These are phyloP conservation scores for Chernovozyma aurita DNA, from an alignment of 1,139 yeast species.

Conservation along the genomic window DNA sequence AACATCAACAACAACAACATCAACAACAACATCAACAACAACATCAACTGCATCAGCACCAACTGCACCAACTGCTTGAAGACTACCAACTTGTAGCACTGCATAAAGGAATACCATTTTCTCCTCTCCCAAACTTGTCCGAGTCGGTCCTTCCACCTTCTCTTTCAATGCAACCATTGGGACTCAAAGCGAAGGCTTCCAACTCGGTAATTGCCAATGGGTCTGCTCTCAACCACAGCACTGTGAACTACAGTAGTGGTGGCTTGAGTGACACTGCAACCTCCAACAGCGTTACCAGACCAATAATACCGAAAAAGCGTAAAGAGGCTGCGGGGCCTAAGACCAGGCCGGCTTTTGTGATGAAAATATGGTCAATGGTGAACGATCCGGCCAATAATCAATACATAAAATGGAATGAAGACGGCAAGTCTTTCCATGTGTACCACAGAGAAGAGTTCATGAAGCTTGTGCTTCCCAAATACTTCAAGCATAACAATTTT, in stretches of 20 bases:
- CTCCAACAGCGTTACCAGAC: background rate
- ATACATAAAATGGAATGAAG: conserved; percentile 78
- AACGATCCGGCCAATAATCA: conserved; percentile 69
- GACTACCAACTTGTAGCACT: background rate
- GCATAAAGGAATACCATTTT: background rate
- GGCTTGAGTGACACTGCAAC: background rate
- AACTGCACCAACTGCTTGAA: background rate
- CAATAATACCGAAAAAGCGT: conserved; percentile 4
- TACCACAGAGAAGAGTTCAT: conserved; percentile 83
- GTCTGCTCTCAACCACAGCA: background rate
- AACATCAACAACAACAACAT: background rate
- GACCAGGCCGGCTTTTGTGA: conserved; percentile 78
- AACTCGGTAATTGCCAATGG: background rate
- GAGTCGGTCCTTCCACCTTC: background rate
- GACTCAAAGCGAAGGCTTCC: background rate
- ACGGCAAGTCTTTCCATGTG: conserved; percentile 83
- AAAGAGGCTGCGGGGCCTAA: conserved; percentile 36
- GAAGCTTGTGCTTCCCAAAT: conserved; percentile 76
- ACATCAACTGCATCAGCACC: background rate
- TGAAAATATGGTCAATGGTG: conserved; percentile 93
- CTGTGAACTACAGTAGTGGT: background rate
- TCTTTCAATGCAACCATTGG: background rate
- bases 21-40: background rate
- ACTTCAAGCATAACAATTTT: conserved; percentile 90
- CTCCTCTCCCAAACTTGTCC: background rate